Percentiles rank a stretch among this genome's conserved stretches.
Conservation (phyloP, 129 eudicot genomes). For the Flaveria ramosissima region DNA sequence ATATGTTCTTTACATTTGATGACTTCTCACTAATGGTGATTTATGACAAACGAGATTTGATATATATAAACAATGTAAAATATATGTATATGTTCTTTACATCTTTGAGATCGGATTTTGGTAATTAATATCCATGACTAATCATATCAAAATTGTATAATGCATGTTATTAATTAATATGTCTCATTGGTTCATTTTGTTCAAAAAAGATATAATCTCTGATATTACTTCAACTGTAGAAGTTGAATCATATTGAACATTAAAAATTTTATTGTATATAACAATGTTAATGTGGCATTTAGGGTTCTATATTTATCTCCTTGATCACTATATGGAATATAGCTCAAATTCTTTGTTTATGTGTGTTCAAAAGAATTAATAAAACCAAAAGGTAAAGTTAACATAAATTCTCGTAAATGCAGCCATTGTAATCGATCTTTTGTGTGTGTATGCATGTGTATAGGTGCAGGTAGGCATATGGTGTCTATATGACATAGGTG, state of each 20-base stretch:
- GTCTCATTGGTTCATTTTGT: background rate
- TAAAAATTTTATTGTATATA: background rate
- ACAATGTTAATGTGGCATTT: background rate
- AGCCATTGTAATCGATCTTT: constrained; percentile 2
- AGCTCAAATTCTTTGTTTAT: background rate
- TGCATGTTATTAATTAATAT: background rate
- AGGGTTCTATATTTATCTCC: background rate
- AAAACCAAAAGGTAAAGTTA: constrained; percentile 17
- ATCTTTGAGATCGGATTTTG: too few relatives aligned
- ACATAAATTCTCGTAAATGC: constrained; percentile 27
- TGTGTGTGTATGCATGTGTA: background rate
- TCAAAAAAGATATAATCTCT: background rate
- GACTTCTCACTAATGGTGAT: background rate
- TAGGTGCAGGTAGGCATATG: constrained; percentile 23
- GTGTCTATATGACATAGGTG: constrained; percentile 29
- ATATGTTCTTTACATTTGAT: too few relatives aligned
- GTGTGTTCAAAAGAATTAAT: background rate
- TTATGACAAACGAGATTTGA: too few relatives aligned
- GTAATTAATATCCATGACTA: background rate
- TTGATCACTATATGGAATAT: background rate
- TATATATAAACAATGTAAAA: too few relatives aligned
- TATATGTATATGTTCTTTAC: too few relatives aligned
- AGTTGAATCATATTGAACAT: background rate
- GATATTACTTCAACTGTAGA: background rate
- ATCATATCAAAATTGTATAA: background rate